phyloP scores from a whole-genome alignment of 257 asterid species.

The Solanum medicagineum region DNA sequence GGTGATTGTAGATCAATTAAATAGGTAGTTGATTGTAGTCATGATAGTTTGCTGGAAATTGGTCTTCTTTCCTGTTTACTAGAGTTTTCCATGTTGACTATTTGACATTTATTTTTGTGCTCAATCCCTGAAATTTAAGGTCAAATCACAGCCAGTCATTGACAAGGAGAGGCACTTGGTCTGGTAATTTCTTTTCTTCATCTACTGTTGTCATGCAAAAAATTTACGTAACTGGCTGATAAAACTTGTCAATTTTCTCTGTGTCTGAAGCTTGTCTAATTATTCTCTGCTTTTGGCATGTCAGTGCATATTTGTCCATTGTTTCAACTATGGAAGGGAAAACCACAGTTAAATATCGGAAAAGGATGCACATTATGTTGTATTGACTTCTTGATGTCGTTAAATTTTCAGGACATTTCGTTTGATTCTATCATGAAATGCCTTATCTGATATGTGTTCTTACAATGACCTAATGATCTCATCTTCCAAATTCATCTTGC shows the following conservation, averaged over 20 bases:
- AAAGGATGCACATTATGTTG: neutral
- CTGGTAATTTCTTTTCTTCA: slow-evolving; percentile 46
- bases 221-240: neutral
- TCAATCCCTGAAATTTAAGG: slow-evolving; percentile 26
- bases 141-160: slow-evolving; percentile 82
- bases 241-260: neutral
- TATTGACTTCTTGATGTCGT: neutral
- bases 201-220: neutral
- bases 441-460: neutral
- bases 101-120: slow-evolving; percentile 3
- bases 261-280: neutral
- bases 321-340: neutral
- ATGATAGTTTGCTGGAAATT: neutral
- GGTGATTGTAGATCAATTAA: neutral
- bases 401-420: neutral
- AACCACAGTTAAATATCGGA: neutral
- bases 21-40: neutral
- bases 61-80: neutral
- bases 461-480: neutral
- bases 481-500: neutral
- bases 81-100: neutral
- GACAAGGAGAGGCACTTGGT: slow-evolving; percentile 75
- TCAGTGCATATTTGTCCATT: neutral
- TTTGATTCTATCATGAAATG: neutral
- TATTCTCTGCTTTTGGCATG: neutral